These are phyloP conservation scores for Ophiorrhiza pumila DNA, from an alignment of 257 asterid species.

Conservation along the genomic window DNA sequence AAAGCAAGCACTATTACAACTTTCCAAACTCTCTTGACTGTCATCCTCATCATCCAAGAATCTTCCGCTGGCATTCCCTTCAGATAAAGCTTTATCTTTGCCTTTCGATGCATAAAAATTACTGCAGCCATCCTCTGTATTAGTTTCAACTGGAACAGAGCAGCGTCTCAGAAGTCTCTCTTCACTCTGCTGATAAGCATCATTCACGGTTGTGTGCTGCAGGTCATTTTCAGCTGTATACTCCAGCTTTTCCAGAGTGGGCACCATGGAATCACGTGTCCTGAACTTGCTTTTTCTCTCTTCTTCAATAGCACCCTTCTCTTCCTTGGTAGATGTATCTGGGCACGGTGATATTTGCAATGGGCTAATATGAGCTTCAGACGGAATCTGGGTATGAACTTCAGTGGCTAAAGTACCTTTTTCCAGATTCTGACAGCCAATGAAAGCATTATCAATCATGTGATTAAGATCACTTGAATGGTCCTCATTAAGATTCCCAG, in stretches of 20 bases:
- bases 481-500: constrained; percentile 20
- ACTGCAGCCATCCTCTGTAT: constrained; percentile 28
- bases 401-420: constrained; percentile 20
- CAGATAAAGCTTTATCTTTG: constrained; percentile 45
- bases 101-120: constrained; percentile 36
- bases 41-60: constrained; percentile 22
- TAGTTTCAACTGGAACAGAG: constrained; percentile 27
- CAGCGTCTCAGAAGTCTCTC: constrained; percentile 21
- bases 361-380: constrained; percentile 21
- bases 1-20: constrained; percentile 57
- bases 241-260: constrained; percentile 27
- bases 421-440: constrained; percentile 12
- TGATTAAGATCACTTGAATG: constrained; percentile 8
- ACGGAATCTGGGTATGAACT: constrained; percentile 18
- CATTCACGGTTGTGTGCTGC: constrained; percentile 12
- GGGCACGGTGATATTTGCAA: constrained; percentile 17
- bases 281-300: constrained; percentile 13
- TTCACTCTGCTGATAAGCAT: constrained; percentile 16
- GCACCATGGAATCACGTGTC: neutral
- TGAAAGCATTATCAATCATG: constrained; percentile 4
- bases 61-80: constrained; percentile 29
- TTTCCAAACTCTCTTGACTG: constrained; percentile 55
- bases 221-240: constrained; percentile 46
- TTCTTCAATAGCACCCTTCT: constrained; percentile 26
- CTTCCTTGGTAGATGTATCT: constrained; percentile 33